A percentile compares a stretch with the other conserved stretches of the same genome.
Evolutionary conservation across 129 eudicot species (phyloP).

Genomic region (Flaveria linearis): DNA sequence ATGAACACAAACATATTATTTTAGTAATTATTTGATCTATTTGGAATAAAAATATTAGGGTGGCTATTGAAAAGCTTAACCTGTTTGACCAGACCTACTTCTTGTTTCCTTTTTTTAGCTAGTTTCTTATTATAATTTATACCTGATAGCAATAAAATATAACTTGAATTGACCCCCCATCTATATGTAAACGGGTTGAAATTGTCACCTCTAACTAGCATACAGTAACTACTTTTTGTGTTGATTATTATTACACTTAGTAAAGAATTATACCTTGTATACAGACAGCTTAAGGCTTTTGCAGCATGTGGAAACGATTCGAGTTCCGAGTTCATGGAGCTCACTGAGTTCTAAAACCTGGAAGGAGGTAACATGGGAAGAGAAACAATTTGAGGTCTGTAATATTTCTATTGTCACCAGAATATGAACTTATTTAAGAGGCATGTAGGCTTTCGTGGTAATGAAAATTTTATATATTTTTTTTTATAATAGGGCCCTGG

Average conservation of each 20-base stretch:
- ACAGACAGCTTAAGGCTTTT: conserved; percentile 85
- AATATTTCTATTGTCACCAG: neutral
- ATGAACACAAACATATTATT: neutral
- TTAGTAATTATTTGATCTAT: neutral
- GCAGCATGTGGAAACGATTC: conserved; percentile 83
- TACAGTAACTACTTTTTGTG: neutral
- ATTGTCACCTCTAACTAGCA: conserved; percentile 1
- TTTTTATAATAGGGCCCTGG: conserved; percentile 58
- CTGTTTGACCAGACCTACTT: neutral
- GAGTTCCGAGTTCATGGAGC: conserved; percentile 68
- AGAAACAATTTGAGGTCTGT: conserved; percentile 66
- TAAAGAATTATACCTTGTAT: conserved; percentile 4
- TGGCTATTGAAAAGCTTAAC: neutral
- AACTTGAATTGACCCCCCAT: neutral
- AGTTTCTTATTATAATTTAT: too few relatives aligned
- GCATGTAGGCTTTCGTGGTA: neutral
- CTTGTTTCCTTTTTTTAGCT: too few relatives aligned
- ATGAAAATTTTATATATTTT: neutral
- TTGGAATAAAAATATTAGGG: neutral
- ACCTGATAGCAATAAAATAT: neutral
- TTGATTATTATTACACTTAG: neutral
- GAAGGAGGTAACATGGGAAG: conserved; percentile 74
- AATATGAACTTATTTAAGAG: neutral
- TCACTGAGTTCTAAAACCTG: conserved; percentile 52
- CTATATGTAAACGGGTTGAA: neutral